Evolutionary conservation across 495 filamentous ascomycete genomes (phyloP).

Genomic region (Friedmanniomyces endolithicus): DNA sequence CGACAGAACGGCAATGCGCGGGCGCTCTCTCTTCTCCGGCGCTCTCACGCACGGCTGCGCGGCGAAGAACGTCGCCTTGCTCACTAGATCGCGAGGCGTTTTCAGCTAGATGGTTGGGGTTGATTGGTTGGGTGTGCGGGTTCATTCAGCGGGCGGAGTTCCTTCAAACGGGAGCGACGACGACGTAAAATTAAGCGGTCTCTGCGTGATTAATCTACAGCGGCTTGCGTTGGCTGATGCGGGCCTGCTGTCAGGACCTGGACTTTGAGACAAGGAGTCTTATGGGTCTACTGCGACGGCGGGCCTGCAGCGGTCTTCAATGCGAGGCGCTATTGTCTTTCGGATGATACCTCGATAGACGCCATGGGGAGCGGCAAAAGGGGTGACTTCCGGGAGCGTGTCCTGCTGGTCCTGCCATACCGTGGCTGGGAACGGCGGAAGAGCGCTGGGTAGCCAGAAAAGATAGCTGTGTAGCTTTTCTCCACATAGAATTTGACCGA

Average conservation of each 20-base stretch:
- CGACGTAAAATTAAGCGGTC: neutral
- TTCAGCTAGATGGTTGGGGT: neutral
- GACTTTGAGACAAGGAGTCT: neutral
- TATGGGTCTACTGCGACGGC: neutral
- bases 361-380: neutral
- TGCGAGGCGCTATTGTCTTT: neutral
- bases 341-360: slow-evolving; percentile 1
- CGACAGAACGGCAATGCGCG: neutral
- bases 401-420: neutral
- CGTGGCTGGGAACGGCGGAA: neutral
- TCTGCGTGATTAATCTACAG: neutral
- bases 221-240: neutral
- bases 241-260: neutral
- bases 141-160: neutral
- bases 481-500: too few relatives aligned
- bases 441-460: too few relatives aligned
- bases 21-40: neutral
- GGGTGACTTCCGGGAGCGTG: neutral
- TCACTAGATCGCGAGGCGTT: slow-evolving; percentile 1
- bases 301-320: neutral
- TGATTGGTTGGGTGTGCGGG: neutral
- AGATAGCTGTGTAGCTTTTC: too few relatives aligned
- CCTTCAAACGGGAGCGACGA: neutral
- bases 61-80: neutral
- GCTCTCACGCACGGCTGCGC: neutral